Base-by-base conservation (phyloP, 139 green algal species). In the Coccomyxa sp. region DNA sequence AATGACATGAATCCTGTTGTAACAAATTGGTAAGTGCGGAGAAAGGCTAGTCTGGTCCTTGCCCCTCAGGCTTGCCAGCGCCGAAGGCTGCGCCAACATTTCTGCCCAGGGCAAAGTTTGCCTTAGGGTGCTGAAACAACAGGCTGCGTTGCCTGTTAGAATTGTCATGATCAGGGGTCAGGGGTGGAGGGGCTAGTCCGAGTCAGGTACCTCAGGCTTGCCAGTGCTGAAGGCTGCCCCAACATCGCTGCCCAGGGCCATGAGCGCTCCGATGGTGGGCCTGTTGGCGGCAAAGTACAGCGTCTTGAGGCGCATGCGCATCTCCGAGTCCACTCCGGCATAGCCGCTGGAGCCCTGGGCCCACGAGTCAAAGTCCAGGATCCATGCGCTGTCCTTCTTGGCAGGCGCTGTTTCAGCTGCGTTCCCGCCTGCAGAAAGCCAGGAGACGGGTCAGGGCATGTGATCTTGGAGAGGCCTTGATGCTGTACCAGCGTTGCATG, bases 251-350 rank as follows among this genome's bases (percentile, higher is more conserved):
- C 90, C 93, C 31, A 97, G 80, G 8, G 83, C 86, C 82, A 98
- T 98, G 39, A 98, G 79, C 0, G 95, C 92, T 0, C 89, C 94
- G 10, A 98, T 80, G 0, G 94, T 98, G 70, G 94, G 95, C 2
- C 95, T 91, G 77, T 97, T 95, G 84, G 87, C 92, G 78, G 86
- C 91, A 58, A 97, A 92, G 39, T 86, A 88, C 8, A 98, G 83
- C 10, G 83, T 88, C 1, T 88, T 89, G 41, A 98, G 85, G 3
- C 79, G 77, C 35, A 95, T 81, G 9, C 79, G 74, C 72, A 98
- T 72, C 80, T 93, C 83, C 6, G 75, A 55, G 36, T 73, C 78
- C 4, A 82, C 70, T 44, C 58, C 36, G 1, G 24, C 58, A 68
- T 94, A 93, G 24, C 79, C 79, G 40, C 70, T 70, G 37, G 81